Evolutionary conservation across 805 yeast genomes (phyloP).

Genomic region (Ogataea corticis): DNA sequence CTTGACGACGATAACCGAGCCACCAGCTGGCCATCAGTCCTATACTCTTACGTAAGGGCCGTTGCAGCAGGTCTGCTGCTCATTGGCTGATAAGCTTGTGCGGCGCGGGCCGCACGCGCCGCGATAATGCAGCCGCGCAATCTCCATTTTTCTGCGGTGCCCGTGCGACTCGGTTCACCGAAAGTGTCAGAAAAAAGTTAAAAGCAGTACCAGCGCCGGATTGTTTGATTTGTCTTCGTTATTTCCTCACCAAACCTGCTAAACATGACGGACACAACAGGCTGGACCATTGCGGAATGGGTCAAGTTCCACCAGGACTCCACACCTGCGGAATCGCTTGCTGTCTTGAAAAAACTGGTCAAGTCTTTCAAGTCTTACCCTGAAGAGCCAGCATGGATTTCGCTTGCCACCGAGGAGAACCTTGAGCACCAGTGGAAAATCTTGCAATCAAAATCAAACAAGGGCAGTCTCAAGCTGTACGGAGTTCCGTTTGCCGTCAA

Average conservation of each 20-base stretch:
- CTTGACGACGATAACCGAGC: no score
- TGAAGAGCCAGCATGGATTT: constrained; percentile 90
- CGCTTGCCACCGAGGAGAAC: constrained; percentile 63
- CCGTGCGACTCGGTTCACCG: background rate
- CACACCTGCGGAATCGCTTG: constrained; percentile 61
- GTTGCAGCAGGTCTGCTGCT: background rate
- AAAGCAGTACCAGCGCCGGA: constrained; percentile 4
- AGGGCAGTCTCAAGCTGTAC: constrained; percentile 61
- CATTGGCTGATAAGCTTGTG: constrained; percentile 5
- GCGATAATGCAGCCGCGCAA: constrained; percentile 5
- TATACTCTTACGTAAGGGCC: constrained; percentile 1
- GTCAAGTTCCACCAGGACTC: constrained; percentile 60
- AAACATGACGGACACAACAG: constrained; percentile 34
- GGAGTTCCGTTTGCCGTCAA: constrained; percentile 96
- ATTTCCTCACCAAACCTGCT: no score
- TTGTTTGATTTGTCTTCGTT: background rate
- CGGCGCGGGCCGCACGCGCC: constrained; percentile 1
- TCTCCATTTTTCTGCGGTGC: background rate
- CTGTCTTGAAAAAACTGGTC: constrained; percentile 46
- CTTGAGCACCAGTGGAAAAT: constrained; percentile 76
- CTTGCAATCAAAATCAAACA: constrained; percentile 61
- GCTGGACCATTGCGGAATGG: constrained; percentile 89
- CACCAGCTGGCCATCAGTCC: no score
- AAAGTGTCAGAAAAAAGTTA: background rate
- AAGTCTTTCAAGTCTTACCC: constrained; percentile 46